Evolutionary conservation across 129 eudicot species (phyloP).

Genomic region (Flaveria sonorensis): DNA sequence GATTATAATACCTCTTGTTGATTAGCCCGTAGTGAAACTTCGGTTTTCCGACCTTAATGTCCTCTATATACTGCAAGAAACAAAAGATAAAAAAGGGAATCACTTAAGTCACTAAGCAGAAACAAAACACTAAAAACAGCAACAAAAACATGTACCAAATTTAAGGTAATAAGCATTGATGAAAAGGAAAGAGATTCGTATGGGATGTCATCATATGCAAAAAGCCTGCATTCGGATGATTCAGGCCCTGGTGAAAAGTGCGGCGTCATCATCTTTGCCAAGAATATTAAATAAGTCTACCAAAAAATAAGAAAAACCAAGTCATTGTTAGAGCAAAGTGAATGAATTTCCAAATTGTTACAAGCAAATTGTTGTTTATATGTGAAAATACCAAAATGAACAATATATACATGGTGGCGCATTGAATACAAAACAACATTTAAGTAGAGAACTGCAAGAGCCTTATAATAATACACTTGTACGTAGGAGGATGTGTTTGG

Average conservation of each 20-base stretch:
- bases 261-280: constrained; percentile 77
- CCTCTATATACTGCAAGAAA: constrained; percentile 74
- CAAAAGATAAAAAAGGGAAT: constrained; percentile 4
- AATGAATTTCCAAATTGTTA: background rate
- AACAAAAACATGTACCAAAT: constrained; percentile 52
- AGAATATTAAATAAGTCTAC: constrained; percentile 85
- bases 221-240: constrained; percentile 83
- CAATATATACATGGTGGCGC: background rate
- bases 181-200: constrained; percentile 90
- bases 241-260: constrained; percentile 92
- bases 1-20: constrained; percentile 66
- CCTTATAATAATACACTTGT: too few relatives aligned
- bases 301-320: constrained; percentile 4
- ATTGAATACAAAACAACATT: too few relatives aligned
- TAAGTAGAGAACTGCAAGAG: too few relatives aligned
- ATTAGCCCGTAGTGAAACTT: constrained; percentile 90
- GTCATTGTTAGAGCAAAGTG: background rate
- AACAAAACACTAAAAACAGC: background rate
- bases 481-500: too few relatives aligned
- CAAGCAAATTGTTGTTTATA: background rate
- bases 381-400: background rate
- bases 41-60: constrained; percentile 64
- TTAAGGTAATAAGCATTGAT: constrained; percentile 84
- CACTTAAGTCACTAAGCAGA: background rate
- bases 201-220: constrained; percentile 78